These are phyloP conservation scores for Macrolepiota dolichaula DNA, from an alignment of 768 basidiomycete genomes.

Conservation along the genomic window DNA sequence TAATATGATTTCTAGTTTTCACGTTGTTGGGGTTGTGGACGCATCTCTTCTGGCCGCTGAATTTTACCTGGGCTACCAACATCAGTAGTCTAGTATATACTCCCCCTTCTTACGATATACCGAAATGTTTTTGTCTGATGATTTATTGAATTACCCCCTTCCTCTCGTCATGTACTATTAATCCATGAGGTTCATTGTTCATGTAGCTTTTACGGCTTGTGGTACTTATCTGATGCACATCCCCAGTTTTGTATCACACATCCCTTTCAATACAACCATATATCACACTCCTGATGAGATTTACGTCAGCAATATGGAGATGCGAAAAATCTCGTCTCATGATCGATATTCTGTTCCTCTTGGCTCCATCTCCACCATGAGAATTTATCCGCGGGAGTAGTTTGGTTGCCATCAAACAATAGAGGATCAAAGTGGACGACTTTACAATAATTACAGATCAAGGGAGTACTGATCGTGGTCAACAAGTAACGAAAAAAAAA, in stretches of 20 bases:
- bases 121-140: not conserved
- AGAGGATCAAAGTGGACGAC: too few relatives aligned
- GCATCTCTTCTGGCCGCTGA: not conserved
- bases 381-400: too few relatives aligned
- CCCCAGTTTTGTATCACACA: not conserved
- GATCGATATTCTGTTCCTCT: too few relatives aligned
- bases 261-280: not conserved
- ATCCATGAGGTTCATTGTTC: slow-evolving; percentile 11
- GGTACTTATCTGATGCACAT: not conserved
- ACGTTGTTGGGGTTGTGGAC: not conserved
- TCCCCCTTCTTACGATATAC: not conserved
- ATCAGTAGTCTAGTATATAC: not conserved
- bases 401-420: too few relatives aligned
- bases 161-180: slow-evolving; percentile 1
- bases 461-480: too few relatives aligned
- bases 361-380: too few relatives aligned
- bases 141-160: not conserved
- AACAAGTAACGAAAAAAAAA: too few relatives aligned
- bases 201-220: slow-evolving; percentile 1
- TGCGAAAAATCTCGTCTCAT: too few relatives aligned
- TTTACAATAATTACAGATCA: too few relatives aligned
- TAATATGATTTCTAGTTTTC: not conserved
- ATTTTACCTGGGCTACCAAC: not conserved
- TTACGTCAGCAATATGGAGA: not conserved
- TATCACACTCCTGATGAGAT: not conserved